A percentile compares a stretch with the other conserved stretches of the same genome.
Evolutionary conservation across 2,329 filamentous ascomycete genomes (phyloP).

Genomic region (Ilyonectria mors-panacis): DNA sequence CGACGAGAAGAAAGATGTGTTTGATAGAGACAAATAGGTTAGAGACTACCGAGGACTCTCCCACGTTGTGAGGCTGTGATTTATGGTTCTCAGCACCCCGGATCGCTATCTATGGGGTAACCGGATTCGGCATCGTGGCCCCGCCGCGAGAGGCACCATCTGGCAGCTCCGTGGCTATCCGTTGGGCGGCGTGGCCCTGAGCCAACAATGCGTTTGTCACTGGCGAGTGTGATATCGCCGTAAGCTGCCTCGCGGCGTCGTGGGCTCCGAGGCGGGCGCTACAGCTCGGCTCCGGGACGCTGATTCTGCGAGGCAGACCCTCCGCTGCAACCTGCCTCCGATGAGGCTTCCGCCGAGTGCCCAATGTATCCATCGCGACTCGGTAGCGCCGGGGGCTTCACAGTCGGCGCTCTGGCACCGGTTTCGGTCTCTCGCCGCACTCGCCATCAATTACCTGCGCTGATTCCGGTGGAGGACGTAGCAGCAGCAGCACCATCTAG

Average conservation of each 20-base stretch:
- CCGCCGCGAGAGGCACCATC: conserved; percentile 13
- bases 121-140: conserved; percentile 14
- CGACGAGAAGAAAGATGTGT: not conserved
- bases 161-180: conserved; percentile 17
- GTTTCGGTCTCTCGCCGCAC: not conserved
- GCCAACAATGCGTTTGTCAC: conserved; percentile 6
- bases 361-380: not conserved
- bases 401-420: not conserved
- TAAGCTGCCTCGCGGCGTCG: conserved; percentile 7
- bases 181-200: not conserved
- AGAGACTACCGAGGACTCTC: not conserved
- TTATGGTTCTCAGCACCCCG: conserved; percentile 26
- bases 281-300: conserved; percentile 7
- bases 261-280: not conserved
- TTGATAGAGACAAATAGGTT: conserved; percentile 2
- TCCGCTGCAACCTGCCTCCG: not conserved
- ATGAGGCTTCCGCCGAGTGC: no score
- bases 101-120: conserved; percentile 21
- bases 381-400: not conserved
- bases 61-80: conserved; percentile 21
- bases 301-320: not conserved
- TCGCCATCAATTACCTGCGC: not conserved
- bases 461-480: not conserved
- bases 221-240: conserved; percentile 21
- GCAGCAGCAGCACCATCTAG: not conserved